Percentiles rank a stretch among this genome's conserved stretches.
Evolutionary conservation across 306 rosid species (phyloP).

Genomic region (Carpinus viminea): DNA sequence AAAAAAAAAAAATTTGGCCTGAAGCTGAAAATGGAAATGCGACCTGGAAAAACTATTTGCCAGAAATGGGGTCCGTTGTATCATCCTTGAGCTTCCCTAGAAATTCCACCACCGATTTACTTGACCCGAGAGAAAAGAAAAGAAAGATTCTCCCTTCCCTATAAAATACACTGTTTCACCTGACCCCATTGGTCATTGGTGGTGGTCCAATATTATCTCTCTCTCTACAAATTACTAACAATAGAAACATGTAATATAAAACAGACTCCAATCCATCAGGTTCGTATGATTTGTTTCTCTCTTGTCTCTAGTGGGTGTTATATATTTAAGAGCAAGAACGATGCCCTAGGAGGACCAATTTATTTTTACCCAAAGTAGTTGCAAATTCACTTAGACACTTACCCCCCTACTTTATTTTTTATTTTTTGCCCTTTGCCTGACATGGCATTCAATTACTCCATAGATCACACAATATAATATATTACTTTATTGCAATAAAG

Average conservation of each 20-base stretch:
- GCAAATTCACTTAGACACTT: neutral
- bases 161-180: conserved; percentile 9
- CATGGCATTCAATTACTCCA: too few species aligned
- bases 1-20: conserved; percentile 27
- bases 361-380: neutral
- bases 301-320: too few species aligned
- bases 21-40: conserved; percentile 29
- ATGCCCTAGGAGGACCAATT: neutral
- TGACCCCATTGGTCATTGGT: conserved; percentile 6
- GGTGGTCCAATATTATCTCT: too few species aligned
- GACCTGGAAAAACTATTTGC: conserved; percentile 12
- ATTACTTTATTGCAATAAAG: neutral
- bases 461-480: neutral
- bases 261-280: too few species aligned
- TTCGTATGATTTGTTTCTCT: too few species aligned
- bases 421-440: too few species aligned
- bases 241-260: too few species aligned
- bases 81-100: conserved; percentile 23
- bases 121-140: neutral
- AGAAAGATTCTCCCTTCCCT: conserved; percentile 15
- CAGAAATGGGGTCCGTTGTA: conserved; percentile 26
- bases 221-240: too few species aligned
- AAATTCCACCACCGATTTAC: conserved; percentile 29
- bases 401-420: neutral
- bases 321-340: too few species aligned